These are phyloP conservation scores for Emiliania huxleyi DNA, from an alignment of 78 protist genomes.

Conservation along the genomic window DNA sequence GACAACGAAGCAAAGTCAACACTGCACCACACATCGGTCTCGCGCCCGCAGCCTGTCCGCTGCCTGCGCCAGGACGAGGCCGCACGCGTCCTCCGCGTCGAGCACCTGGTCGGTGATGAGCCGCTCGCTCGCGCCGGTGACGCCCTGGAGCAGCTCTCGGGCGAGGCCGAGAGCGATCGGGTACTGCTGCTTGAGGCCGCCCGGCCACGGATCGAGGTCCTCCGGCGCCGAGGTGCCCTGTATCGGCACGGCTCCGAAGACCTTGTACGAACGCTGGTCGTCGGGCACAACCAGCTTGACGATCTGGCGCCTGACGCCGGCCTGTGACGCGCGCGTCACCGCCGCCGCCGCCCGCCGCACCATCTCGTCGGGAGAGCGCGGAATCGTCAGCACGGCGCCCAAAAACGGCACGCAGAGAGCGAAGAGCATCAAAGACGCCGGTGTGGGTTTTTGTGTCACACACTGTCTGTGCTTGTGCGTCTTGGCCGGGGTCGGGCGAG, in stretches of 20 bases:
- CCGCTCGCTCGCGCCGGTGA: neutral
- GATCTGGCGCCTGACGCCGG: neutral
- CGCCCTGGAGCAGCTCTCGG: neutral
- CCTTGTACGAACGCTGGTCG: too few relatives aligned
- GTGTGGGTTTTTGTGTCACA: too few relatives aligned
- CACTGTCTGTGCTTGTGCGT: too few relatives aligned
- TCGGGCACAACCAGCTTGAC: neutral
- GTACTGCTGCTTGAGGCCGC: neutral
- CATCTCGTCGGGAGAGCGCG: neutral
- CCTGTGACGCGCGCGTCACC: neutral
- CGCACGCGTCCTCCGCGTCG: constrained; percentile 2
- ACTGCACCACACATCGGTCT: too few relatives aligned
- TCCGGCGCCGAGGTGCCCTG: neutral
- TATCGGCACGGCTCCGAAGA: too few relatives aligned
- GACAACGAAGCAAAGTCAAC: too few relatives aligned
- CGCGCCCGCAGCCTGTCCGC: too few relatives aligned
- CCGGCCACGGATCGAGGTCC: constrained; percentile 23
- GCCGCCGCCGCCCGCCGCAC: neutral
- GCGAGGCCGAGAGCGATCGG: neutral
- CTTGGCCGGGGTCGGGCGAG: too few relatives aligned
- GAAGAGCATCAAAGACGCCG: too few relatives aligned
- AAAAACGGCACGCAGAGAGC: too few relatives aligned
- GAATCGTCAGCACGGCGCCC: too few relatives aligned
- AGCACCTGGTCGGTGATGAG: neutral
- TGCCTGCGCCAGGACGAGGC: neutral